Base-by-base conservation (phyloP, 352 stramenopile species). In the Thalassiosira allenii region DNA sequence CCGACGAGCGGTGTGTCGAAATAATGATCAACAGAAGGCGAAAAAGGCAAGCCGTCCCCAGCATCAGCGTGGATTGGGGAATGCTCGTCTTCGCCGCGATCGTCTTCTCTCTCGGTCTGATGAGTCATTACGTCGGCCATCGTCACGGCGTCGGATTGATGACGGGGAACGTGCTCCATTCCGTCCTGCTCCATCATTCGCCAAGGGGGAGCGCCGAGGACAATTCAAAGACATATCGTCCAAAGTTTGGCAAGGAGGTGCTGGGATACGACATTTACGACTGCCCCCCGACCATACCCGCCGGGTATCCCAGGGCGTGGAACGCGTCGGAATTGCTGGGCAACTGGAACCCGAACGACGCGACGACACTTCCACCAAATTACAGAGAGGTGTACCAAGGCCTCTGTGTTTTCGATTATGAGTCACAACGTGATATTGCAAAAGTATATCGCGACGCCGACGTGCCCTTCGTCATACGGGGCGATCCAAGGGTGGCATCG, bases 401-500 rank as follows among this genome's bases (percentile, higher is more conserved):
- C 51, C 37, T 95, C 0, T 95, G 90, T 72, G 47, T 83, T n/a
- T 91, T 93, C 70, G 89, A 95, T 65, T 90, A 83, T 47, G 40
- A 79, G 1, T 82, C 69, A 6, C 76, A 91, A 25, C 84, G 87
- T 64, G 71, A 74, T 43, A 64, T 70, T 63, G 84, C 84, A 29
- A 88, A 87, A 78, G 93, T 32, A 11, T 89, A 96, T 93, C 83
- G 84, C 90, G 30, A 96, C 40, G 95, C 94, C 53, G 96, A 99
- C 68, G 88, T 98, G 49, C 97, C 97, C 8, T 98, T 98, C 84
- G 89, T 98, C 14, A 72, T 96, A 6, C 96, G 96, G 64, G 96
- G 96, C 44, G 92, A 98, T 63, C 96, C 96, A 1, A 90, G 94
- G 44, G 88, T 98, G 3, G 84, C 90, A 12, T 63, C 74, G n/a